Conservation (phyloP, 2,329 filamentous ascomycete species). For the Colletotrichum simmondsii region DNA sequence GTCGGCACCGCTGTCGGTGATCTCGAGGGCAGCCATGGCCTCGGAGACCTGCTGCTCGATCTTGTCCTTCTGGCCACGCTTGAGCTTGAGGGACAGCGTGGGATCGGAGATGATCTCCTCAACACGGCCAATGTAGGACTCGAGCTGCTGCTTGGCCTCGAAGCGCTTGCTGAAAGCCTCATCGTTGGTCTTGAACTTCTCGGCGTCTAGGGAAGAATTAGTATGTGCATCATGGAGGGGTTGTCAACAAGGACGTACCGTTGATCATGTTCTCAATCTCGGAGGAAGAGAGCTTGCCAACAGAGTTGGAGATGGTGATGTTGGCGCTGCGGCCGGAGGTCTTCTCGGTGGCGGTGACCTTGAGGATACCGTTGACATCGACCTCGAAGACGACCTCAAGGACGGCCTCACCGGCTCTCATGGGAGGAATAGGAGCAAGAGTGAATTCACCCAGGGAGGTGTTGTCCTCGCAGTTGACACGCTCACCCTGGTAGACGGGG, state of each 20-base stretch:
- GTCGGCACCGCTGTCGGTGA: conserved; percentile 90
- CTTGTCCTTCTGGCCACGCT: conserved; percentile 99
- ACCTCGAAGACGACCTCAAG: conserved; percentile 99
- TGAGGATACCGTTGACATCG: conserved; percentile 99
- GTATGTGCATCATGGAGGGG: conserved; percentile 35
- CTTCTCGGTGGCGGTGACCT: conserved; percentile 99
- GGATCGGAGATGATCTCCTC: conserved; percentile 99
- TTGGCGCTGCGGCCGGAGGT: conserved; percentile 97
- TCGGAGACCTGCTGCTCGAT: conserved; percentile 97
- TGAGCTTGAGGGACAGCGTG: conserved; percentile 94
- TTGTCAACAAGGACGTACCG: conserved; percentile 59
- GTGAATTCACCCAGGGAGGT: conserved; percentile 98
- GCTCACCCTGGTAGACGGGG: conserved; percentile 95
- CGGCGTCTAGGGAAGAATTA: conserved; percentile 72
- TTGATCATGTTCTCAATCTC: conserved; percentile 99
- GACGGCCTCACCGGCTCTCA: conserved; percentile 95
- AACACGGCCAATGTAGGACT: conserved; percentile 98
- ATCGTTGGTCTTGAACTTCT: conserved; percentile 98
- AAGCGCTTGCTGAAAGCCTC: conserved; percentile 99
- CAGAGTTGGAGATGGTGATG: conserved; percentile 99
- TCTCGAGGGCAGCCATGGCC: conserved; percentile 96
- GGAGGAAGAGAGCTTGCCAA: conserved; percentile 92
- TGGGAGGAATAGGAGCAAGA: conserved; percentile 84
- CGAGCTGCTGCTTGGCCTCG: conserved; percentile 98
- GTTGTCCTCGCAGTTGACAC: conserved; percentile 98